These are phyloP conservation scores for Plantago major DNA, from an alignment of 257 asterid genomes.

Conservation along the genomic window DNA sequence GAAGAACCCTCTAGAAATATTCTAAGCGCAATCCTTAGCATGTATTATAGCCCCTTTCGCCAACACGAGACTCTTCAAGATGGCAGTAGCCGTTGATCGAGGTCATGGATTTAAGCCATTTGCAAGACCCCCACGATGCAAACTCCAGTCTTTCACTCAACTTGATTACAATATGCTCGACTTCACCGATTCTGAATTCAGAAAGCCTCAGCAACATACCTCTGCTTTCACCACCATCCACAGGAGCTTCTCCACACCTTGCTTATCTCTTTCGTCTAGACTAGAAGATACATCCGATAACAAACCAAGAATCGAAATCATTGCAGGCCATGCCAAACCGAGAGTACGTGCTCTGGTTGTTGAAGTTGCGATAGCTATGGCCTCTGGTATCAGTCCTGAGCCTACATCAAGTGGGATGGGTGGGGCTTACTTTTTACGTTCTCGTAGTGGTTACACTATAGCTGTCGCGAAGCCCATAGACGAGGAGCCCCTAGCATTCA, in stretches of 20 bases:
- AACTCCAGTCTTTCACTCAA: constrained; percentile 82
- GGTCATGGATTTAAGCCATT: constrained; percentile 81
- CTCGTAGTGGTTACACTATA: constrained; percentile 50
- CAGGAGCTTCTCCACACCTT: constrained; percentile 84
- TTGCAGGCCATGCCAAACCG: constrained; percentile 65
- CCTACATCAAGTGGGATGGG: constrained; percentile 85
- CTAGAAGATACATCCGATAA: constrained; percentile 34
- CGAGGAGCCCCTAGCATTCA: constrained; percentile 93
- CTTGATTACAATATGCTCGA: constrained; percentile 68
- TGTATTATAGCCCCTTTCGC: constrained; percentile 48
- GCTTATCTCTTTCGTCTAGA: constrained; percentile 53
- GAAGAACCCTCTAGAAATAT: constrained; percentile 50
- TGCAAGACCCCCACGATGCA: constrained; percentile 76
- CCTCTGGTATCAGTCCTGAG: constrained; percentile 75
- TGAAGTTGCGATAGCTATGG: constrained; percentile 86
- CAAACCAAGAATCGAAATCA: constrained; percentile 62
- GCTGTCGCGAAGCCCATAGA: constrained; percentile 94
- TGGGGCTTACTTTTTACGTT: constrained; percentile 74
- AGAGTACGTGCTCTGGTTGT: constrained; percentile 63
- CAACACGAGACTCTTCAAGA: constrained; percentile 60
- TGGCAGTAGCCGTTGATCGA: constrained; percentile 85
- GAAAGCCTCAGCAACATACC: constrained; percentile 41
- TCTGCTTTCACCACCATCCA: constrained; percentile 50
- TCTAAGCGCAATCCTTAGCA: constrained; percentile 59
- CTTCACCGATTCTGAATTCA: constrained; percentile 35